phyloP scores from a whole-genome alignment of 306 rosid genomes.

The Lagenaria siceraria region DNA sequence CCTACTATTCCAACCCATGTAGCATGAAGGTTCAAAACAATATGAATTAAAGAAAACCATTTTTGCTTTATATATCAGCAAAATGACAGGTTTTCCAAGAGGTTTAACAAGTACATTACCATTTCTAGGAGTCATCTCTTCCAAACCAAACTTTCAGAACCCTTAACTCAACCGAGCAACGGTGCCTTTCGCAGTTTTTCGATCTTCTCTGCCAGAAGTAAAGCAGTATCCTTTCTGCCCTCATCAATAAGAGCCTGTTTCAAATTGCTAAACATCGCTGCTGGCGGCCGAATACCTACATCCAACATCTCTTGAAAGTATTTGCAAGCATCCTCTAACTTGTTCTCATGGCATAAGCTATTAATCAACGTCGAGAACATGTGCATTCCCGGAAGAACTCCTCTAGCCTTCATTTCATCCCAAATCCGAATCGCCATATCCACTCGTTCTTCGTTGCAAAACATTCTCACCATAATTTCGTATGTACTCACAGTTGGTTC shows the following conservation, averaged over 20 bases:
- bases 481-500: constrained; percentile 64
- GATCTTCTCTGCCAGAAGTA: constrained; percentile 28
- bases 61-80: not conserved
- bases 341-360: constrained; percentile 44
- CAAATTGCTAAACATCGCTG: constrained; percentile 43
- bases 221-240: constrained; percentile 34
- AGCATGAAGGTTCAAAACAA: not conserved
- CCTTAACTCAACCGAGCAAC: constrained; percentile 15
- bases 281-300: constrained; percentile 66
- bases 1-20: too few species aligned
- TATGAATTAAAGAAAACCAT: too few species aligned
- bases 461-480: constrained; percentile 68
- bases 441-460: constrained; percentile 42
- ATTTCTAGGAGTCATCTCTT: not conserved
- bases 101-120: too few species aligned
- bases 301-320: constrained; percentile 73
- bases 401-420: constrained; percentile 57
- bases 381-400: constrained; percentile 66
- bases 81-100: too few species aligned
- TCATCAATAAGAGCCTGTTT: constrained; percentile 42
- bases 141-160: not conserved
- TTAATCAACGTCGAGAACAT: constrained; percentile 61
- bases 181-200: constrained; percentile 53
- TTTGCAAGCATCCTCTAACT: constrained; percentile 61
- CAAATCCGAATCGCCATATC: constrained; percentile 57